Base-by-base conservation (phyloP, 1,284 basidiomycete species). In the Cronartium ribicola region DNA sequence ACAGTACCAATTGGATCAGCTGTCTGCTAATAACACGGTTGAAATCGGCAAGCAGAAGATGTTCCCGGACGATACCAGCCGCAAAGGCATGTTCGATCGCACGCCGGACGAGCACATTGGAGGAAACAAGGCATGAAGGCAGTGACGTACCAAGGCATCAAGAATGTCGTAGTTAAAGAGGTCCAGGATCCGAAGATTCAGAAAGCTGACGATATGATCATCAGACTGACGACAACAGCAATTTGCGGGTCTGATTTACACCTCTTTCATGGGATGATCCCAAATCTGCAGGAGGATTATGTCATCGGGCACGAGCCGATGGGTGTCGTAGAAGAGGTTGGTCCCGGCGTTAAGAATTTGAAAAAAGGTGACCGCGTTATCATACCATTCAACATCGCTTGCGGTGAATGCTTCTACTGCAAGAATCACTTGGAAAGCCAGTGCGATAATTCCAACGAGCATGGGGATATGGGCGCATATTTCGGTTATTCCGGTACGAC, bases 221-320 rank as follows among this genome's bases (percentile, higher is more conserved):
- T 77, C 63, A 68, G 67, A n/a, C 64, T 73, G 37, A 79, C 78
- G 1, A 77, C 63, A 62, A 69, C 76, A 20, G 78, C 78, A 4
- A 72, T 78, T 20, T 78, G 77, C 40, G 77, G 77, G 11, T 75
- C 75, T 40, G 78, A 78, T 62, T 61, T 75, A 63, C 78, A 79
- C 51, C 77, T 79, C n/a, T 76, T 66, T 59, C 75, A 78, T 46
- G 76, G 76, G 14, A 70, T 68, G 10, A 75, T 79, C 44, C 76
- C 76, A 17, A 64, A 77, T 55, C 41, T 79, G 40, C 40, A 76
- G 39, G 66, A 75, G n/a, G 76, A 75, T 41, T 76, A 78, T 68
- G 77, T 76, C 40, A 68, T 76, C 14, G 75, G 75, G 10, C 75
- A 76, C 36, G 75, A 76, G 57, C 51, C 37, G 22, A 72, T 76